Evolutionary conservation across 23 red algal genomes (phyloP).

Genomic region (Gracilariopsis chorda): DNA sequence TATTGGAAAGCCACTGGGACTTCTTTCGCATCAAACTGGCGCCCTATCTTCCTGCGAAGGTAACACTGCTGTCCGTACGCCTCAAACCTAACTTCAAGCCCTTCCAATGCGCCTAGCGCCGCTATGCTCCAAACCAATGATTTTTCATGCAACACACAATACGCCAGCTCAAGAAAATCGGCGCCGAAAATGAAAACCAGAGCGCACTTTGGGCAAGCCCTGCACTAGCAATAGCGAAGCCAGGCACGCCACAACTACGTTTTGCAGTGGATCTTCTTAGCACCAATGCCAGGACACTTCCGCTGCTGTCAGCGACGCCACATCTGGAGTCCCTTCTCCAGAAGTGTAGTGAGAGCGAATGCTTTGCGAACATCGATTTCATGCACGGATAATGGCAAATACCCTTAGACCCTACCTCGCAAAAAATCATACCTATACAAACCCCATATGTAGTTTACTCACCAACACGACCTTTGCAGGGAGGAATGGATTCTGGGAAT

Average conservation of each 20-base stretch:
- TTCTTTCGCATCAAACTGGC: conserved; percentile 9
- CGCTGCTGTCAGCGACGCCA: background rate
- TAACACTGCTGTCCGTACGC: background rate
- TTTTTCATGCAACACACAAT: background rate
- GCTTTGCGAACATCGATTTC: conserved; percentile 33
- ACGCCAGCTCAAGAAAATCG: background rate
- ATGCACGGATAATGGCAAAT: conserved; percentile 45
- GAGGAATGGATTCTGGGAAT: conserved; percentile 21
- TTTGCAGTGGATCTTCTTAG: conserved; percentile 37
- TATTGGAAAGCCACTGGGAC: background rate
- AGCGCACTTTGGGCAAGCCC: background rate
- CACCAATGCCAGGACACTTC: background rate
- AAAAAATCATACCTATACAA: conserved; percentile 15
- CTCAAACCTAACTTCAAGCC: background rate
- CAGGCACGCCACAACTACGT: conserved; percentile 1
- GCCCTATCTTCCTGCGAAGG: conserved; percentile 15
- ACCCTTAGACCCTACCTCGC: background rate
- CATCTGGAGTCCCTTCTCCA: conserved; percentile 8
- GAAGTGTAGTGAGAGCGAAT: background rate
- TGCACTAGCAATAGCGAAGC: conserved; percentile 35
- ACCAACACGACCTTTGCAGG: background rate
- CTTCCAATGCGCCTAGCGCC: background rate
- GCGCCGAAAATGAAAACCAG: conserved; percentile 9
- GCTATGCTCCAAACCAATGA: background rate
- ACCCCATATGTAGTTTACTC: conserved; percentile 15